Base-by-base conservation (phyloP, 148 eudicot species). In the Vaccinium macrocarpon region DNA sequence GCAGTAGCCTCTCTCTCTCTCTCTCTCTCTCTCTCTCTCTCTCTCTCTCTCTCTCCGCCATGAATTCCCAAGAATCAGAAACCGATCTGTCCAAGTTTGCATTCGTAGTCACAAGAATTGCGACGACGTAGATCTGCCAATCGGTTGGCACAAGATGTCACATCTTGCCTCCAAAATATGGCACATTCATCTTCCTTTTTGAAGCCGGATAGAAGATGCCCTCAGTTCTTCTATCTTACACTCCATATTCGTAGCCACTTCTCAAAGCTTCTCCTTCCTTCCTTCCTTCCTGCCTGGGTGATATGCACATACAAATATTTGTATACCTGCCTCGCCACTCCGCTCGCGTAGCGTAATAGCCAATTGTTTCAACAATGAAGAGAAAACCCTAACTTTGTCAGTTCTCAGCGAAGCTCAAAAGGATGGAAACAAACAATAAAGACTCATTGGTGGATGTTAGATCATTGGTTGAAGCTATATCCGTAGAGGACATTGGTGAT, bases 391-490 rank as follows among this genome's bases (percentile, higher is more conserved):
- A 50, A 70, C n/a, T 49, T 27, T 25, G 13, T 23, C 74, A n/a
- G 76, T 49, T 25, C 5, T 21, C 38, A 25, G 52, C 7, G 56
- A 25, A 61, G 14, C 72, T 55, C 8, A 11, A 19, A 35, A 27
- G 8, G 78, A 92, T 90, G 94, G 91, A 83, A 53, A 81, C 49
- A 11, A 25, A 66, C 23, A 74, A 76, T 0, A 88, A 86, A 23
- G 90, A 85, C 15, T 89, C 89, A 86, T 89, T 88, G 21, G 87
- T 86, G 76, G 98, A 93, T 55, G 93, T 96, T 10, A 68, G 95
- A 48, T 91, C 97, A 59, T 89, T 94, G 10, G 98, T 90, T 19
- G 99, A 94, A 86, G 93, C 97, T 7, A 91, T 96, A 48, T 88
- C 93, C 3, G 87, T 83, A 23, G 94, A 91, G 2, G 92, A 85